Base-by-base conservation (phyloP, 208 protist species). In the Histomonas meleagridis region DNA sequence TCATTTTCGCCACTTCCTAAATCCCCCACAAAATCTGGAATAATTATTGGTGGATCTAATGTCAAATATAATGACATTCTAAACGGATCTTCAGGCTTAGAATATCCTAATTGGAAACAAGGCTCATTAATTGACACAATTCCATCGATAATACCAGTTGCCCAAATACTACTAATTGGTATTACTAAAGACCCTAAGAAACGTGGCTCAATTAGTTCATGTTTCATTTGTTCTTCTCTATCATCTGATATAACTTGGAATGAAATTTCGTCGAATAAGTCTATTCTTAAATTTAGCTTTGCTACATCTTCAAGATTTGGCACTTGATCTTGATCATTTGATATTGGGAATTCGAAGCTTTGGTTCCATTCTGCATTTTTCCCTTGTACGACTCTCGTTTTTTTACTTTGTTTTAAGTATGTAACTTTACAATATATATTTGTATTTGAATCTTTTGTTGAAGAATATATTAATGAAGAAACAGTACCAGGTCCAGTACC, bases 201-300 rank as follows among this genome's bases (percentile, higher is more conserved):
- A 55, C 76, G 51, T 5, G n/a, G 23, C 55, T 86, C 76, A 12
- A 7, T 53, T 26, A 49, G 16, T n/a, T 86, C 14, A 28, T 51
- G 40, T 32, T 12, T 86, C 18, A 46, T 55, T 26, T 86, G 76
- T 9, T 86, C 26, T 49, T 55, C 76, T 35, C 76, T 7, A 55
- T 86, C 76, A 86, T 86, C 76, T 32, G 23, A 5, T 32, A 51
- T 86, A 16, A 86, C 43, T 4, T 51, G 18, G 32, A 55, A 86
- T 55, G 76, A 18, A 55, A 86, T 28, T 35, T 86, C 46, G 38
- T 86, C 76, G 18, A 86, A 86, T n/a, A 86, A 18, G 55, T 86
- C 76, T 4, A 86, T 86, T 32, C 76, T 32, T 0, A 86, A 14
- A 7, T 51, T n/a, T 28, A 40, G 32, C 35, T 55, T 16, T 18